A percentile compares a stretch with the other conserved stretches of the same genome.
phyloP scores from a whole-genome alignment of 768 basidiomycete species.

The Hypholoma fasciculare region DNA sequence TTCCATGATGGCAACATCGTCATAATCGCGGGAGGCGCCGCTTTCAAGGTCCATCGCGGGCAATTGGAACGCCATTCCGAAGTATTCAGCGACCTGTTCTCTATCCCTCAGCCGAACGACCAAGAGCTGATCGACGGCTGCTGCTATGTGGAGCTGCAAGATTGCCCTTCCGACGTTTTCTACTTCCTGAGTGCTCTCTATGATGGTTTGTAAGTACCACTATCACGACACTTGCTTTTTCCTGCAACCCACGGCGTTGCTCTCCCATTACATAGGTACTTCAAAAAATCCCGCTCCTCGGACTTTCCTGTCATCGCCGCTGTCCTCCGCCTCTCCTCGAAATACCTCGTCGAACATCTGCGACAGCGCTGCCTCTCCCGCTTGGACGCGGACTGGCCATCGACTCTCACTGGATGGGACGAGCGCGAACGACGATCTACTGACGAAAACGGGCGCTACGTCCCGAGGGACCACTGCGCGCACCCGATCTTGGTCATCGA shows the following conservation, averaged over 20 bases:
- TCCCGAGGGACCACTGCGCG: conserved; percentile 55
- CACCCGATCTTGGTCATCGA: conserved; percentile 74
- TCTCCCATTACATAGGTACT: conserved; percentile 44
- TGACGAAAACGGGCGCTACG: conserved; percentile 50
- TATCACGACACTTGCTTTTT: no score
- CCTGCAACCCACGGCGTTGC: background rate
- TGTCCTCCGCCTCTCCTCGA: conserved; percentile 70
- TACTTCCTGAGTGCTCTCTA: conserved; percentile 71
- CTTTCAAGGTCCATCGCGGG: conserved; percentile 76
- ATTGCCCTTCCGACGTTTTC: conserved; percentile 65
- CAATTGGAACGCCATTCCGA: conserved; percentile 77
- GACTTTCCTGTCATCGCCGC: conserved; percentile 63
- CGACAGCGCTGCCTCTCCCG: conserved; percentile 60
- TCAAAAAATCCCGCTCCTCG: conserved; percentile 45
- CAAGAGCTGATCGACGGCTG: conserved; percentile 58
- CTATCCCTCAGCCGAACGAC: conserved; percentile 57
- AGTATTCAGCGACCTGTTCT: conserved; percentile 69
- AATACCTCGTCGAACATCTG: conserved; percentile 74
- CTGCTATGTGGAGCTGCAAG: conserved; percentile 59
- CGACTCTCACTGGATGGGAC: conserved; percentile 70
- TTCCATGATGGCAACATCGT: conserved; percentile 73
- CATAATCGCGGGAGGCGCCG: conserved; percentile 53
- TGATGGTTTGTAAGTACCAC: conserved; percentile 64
- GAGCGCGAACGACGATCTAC: conserved; percentile 57
- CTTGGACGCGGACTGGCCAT: conserved; percentile 66